Evolutionary conservation across 805 yeast species (phyloP), one percentile per base, ranked within the genome.

Genomic region (Isabelozyma rhagii): DNA sequence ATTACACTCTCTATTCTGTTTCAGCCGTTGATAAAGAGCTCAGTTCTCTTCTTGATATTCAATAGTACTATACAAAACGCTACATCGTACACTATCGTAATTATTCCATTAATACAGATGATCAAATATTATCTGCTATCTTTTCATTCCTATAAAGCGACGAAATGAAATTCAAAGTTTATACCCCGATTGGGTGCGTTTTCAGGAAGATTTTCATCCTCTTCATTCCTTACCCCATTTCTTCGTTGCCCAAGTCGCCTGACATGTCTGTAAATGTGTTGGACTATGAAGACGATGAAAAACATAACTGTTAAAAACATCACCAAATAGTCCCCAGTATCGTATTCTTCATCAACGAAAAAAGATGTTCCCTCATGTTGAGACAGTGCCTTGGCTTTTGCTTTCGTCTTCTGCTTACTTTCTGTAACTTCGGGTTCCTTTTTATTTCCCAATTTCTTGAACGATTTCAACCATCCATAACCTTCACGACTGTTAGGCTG

Each of bases 391-490:
- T 53, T 53, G 3, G 62, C 55, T 14, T 47, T 45, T 47, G 15
- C 34, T 47, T 8, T 44, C 27, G n/a, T 18, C 11, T 5, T 41
- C 10, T 17, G 25, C 10, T 39, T 17, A 11, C 14, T 14, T 11
- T 39, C 14, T 4, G 43, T 17, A 15, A 18, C 28, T 5, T 48
- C 53, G 5, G 50, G 57, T 3, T 45, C 39, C 14, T 52, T 51
- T 13, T 45, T 47, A 4, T 53, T 53, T 6, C 55, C 50, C 6
- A 72, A 55, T 14, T 62, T 64, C 48, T 67, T 70, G 45, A 73
- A 68, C 4, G 75, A 61, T 45, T 60, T 61, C 31, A 72, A 55
- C 78, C 78, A 73, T 14, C 73, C 63, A 5, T 54, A 44, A 8
- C 56, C 51, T 8, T 63, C 72, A 3, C 51, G 46, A n/a, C 49